Base-by-base conservation (phyloP, 2,329 filamentous ascomycete species). In the Aspergillus fischeri region DNA sequence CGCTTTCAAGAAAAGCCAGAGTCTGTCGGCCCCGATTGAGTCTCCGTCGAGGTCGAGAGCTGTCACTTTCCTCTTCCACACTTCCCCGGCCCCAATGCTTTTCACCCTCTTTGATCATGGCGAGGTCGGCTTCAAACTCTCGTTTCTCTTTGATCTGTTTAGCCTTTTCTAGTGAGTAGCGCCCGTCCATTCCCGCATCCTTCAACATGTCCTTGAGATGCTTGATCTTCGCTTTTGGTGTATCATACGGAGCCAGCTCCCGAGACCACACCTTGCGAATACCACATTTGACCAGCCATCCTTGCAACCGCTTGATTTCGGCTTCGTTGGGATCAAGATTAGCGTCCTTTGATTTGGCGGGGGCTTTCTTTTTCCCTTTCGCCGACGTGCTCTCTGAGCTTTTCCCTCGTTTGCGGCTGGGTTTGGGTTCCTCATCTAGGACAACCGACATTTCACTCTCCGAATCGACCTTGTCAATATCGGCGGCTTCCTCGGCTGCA, bases 221-320 rank as follows among this genome's bases (percentile, higher is more conserved):
- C 53, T 81, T 81, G 60, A 97, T 90, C 79, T 96, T 97, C 51
- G 85, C 90, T 59, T 86, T 88, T 3, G 82, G 71, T 25, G 92
- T 89, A 55, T 87, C 83, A 66, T 84, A 92, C 54, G 86, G 80
- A 71, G 90, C 90, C 28, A 99, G 81, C 74, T 97, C 91, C 61
- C 88, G 86, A 51, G 83, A 84, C 93, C 94, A 99, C 60, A 97
- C 84, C 71, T 97, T 97, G 53, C 91, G 88, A 55, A 97, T 85
- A 29, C 93, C 93, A 68, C 93, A 99, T 74, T 97, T 96, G 49
- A 88, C 77, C 6, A 99, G 83, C 74, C 93, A 91, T 8, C 86
- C 84, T 75, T 97, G 93, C 3, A 97, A 80, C 51, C 87, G 89
- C 74, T 96, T 97, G 70, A 97, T 89, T 71, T 96, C 90, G 3